Conservation (phyloP, 2,329 filamentous ascomycete genomes). For the Teratosphaeria nubilosa region DNA sequence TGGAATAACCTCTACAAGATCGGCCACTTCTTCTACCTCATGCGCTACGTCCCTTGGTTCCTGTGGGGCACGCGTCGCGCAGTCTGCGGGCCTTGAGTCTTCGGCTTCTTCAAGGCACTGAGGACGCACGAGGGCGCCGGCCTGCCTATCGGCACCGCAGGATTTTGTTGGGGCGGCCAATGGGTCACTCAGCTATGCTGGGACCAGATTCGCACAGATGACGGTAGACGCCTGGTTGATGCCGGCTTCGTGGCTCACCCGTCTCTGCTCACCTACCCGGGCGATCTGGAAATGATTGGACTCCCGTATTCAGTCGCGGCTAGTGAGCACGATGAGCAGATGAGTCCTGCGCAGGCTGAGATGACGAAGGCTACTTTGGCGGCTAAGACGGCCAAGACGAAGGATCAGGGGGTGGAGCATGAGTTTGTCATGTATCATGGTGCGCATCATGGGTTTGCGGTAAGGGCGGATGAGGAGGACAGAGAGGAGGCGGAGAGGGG, state of each 20-base stretch:
- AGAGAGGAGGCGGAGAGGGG: slow-evolving; percentile 23
- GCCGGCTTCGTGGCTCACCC: slow-evolving; percentile 29
- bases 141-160: slow-evolving; percentile 25
- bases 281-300: slow-evolving; percentile 25
- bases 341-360: slow-evolving; percentile 23
- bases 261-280: slow-evolving; percentile 23
- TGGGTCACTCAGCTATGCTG: slow-evolving; percentile 26
- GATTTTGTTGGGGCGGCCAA: slow-evolving; percentile 26
- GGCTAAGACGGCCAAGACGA: slow-evolving; percentile 24
- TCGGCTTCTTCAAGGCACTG: slow-evolving; percentile 19
- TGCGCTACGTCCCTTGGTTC: slow-evolving; percentile 19
- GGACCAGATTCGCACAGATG: slow-evolving; percentile 19
- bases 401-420: slow-evolving; percentile 25
- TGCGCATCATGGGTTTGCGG: slow-evolving; percentile 29
- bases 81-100: slow-evolving; percentile 19
- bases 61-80: slow-evolving; percentile 12
- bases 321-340: slow-evolving; percentile 19
- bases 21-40: slow-evolving; percentile 15
- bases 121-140: slow-evolving; percentile 19
- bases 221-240: slow-evolving; percentile 23
- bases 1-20: slow-evolving; percentile 24
- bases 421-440: slow-evolving; percentile 29
- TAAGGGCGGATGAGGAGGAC: slow-evolving; percentile 25
- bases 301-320: slow-evolving; percentile 27
- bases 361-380: slow-evolving; percentile 24